Evolutionary conservation across 2,329 filamentous ascomycete genomes (phyloP).

Genomic region (Bisporella sp.): DNA sequence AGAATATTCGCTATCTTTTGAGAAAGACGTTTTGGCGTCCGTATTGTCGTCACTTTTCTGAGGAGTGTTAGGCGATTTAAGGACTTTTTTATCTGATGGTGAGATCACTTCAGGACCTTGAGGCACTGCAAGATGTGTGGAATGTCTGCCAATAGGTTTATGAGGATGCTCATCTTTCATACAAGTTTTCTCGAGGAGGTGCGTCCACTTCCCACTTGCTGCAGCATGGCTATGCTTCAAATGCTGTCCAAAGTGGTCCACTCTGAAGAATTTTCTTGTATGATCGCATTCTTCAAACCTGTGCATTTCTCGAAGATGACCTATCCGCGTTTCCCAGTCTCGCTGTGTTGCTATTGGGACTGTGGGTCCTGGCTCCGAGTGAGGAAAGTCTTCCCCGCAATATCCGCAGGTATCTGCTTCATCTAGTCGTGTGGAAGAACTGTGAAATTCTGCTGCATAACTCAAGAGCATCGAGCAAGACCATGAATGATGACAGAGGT

Average conservation of each 20-base stretch:
- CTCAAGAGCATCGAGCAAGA: constrained; percentile 81
- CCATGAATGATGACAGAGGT: constrained; percentile 90
- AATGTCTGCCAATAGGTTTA: constrained; percentile 24
- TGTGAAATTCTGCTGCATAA: constrained; percentile 79
- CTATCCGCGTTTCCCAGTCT: constrained; percentile 81
- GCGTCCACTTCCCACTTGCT: constrained; percentile 97
- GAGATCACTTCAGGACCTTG: too few species aligned
- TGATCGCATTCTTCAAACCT: constrained; percentile 98
- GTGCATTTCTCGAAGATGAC: constrained; percentile 84
- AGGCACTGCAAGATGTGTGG: constrained; percentile 17
- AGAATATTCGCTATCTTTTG: too few species aligned
- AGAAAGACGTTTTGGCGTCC: too few species aligned
- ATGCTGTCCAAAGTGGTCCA: constrained; percentile 96
- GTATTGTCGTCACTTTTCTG: too few species aligned
- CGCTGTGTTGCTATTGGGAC: constrained; percentile 57
- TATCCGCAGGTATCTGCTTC: constrained; percentile 83
- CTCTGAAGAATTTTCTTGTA: constrained; percentile 94
- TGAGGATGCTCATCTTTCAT: constrained; percentile 77
- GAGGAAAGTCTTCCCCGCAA: constrained; percentile 80
- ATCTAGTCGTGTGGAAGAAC: constrained; percentile 60
- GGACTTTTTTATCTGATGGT: too few species aligned
- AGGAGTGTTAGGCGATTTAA: too few species aligned
- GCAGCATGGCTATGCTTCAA: constrained; percentile 96
- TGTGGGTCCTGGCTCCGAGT: constrained; percentile 35
- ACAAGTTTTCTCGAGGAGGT: constrained; percentile 93